Base-by-base conservation (phyloP, 441 rosid species). In the Raphanus hybrid region DNA sequence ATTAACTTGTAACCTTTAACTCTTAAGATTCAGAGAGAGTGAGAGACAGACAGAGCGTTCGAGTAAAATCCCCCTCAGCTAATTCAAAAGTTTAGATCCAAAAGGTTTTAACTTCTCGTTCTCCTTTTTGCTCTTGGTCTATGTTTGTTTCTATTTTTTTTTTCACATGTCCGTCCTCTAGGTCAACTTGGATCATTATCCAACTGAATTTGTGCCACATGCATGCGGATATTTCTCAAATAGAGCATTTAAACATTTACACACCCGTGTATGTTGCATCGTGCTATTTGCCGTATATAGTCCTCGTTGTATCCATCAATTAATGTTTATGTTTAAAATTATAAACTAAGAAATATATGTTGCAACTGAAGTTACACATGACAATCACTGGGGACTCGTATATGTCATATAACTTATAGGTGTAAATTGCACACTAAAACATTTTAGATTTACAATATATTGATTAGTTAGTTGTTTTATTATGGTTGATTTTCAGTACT, bases 131-230 rank as follows among this genome's bases (percentile, higher is more conserved):
- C 8, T 3, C 1, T 48, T 23, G 1, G 9, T 59, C 34, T 61
- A 20, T 69, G 0, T 6, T 2, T 54, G 60, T 67, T 66, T 18
- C 34, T 74, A 23, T 20, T 61, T 55, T 55, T 2, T n/a, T 50
- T 67, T 55, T 59, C 59, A 48, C 64, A 34, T 72, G 68, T 29
- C 27, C 37, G 29, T 72, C 58, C 29, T 48, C 59, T 10, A 27
- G 74, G 78, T 55, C 50, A 78, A 73, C 78, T 72, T 60, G 69
- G 69, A 32, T 63, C 67, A 63, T 20, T 64, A 71, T 50, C 71
- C 62, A 57, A 64, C 61, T 29, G 65, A 77, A 64, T 16, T 12
- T 4, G 32, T 48, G 57, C 60, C 77, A 65, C 73, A 55, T 52
- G 58, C 60, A 67, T 60, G 69, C 48, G 9, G 3, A 72, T 39